phyloP scores from a whole-genome alignment of 2,329 filamentous ascomycete species.

The Calonectria crousiana region DNA sequence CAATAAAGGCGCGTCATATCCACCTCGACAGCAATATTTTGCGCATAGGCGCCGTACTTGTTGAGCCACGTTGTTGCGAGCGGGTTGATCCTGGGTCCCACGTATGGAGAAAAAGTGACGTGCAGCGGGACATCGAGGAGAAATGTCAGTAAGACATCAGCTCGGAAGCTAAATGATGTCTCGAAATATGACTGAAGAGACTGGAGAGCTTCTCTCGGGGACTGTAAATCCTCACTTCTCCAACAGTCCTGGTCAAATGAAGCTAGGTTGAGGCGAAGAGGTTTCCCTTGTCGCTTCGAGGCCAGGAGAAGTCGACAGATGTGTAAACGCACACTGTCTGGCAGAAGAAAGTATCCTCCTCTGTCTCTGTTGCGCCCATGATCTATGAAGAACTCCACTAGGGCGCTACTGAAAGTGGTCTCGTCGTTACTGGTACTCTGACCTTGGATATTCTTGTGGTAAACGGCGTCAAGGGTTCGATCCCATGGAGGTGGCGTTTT shows the following conservation, averaged over 20 bases:
- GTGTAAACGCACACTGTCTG: slow-evolving; percentile 39
- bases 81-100: slow-evolving; percentile 47
- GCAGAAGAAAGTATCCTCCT: slow-evolving; percentile 41
- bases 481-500: slow-evolving; percentile 50
- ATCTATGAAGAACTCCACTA: slow-evolving; percentile 40
- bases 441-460: slow-evolving; percentile 39
- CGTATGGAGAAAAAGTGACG: slow-evolving; percentile 53
- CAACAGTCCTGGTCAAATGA: slow-evolving; percentile 48
- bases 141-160: slow-evolving; percentile 52
- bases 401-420: slow-evolving; percentile 32
- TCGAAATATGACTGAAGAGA: slow-evolving; percentile 42
- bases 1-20: slow-evolving; percentile 55
- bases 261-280: slow-evolving; percentile 46
- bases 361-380: slow-evolving; percentile 22
- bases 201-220: slow-evolving; percentile 41
- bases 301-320: slow-evolving; percentile 45
- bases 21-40: slow-evolving; percentile 53
- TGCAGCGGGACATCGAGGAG: slow-evolving; percentile 53
- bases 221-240: slow-evolving; percentile 49
- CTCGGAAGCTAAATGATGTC: slow-evolving; percentile 52
- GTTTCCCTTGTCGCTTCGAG: slow-evolving; percentile 30
- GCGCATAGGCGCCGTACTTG: slow-evolving; percentile 51
- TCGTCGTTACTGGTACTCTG: not conserved
- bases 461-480: slow-evolving; percentile 52
- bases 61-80: slow-evolving; percentile 52